Conservation (phyloP, 495 filamentous ascomycete species). For the Penicillium bialowiezense region DNA sequence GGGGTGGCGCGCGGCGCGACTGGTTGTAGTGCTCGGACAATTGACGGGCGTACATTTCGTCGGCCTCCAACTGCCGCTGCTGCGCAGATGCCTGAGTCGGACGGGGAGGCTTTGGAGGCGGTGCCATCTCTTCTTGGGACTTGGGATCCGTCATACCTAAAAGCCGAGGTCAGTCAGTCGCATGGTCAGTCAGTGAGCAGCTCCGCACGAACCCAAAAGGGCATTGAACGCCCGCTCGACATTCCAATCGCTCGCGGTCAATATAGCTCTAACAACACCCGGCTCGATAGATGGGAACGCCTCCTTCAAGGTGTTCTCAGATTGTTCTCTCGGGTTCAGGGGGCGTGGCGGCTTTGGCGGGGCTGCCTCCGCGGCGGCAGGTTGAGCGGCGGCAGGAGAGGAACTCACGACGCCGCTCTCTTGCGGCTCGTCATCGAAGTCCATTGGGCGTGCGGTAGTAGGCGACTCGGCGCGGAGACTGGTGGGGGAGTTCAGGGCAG, state of each 20-base stretch:
- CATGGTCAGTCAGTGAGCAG: neutral
- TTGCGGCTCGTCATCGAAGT: constrained; percentile 83
- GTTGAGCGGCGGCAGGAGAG: constrained; percentile 36
- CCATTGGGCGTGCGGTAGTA: constrained; percentile 75
- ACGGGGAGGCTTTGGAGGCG: constrained; percentile 71
- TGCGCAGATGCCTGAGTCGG: constrained; percentile 58
- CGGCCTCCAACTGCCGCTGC: constrained; percentile 78
- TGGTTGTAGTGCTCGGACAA: constrained; percentile 86
- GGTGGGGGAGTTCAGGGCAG: constrained; percentile 20
- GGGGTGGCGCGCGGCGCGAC: constrained; percentile 33
- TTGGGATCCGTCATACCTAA: constrained; percentile 91
- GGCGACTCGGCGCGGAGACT: constrained; percentile 68
- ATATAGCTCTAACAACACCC: constrained; percentile 80
- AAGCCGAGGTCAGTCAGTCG: constrained; percentile 4
- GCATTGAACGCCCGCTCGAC: constrained; percentile 97
- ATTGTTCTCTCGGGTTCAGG: constrained; percentile 73
- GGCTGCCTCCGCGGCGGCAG: constrained; percentile 25
- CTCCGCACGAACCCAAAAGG: constrained; percentile 63
- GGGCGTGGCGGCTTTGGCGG: constrained; percentile 90
- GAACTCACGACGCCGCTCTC: constrained; percentile 50
- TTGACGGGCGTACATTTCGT: constrained; percentile 91
- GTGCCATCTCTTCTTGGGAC: constrained; percentile 63
- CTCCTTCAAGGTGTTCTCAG: constrained; percentile 85
- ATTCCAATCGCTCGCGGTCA: constrained; percentile 79
- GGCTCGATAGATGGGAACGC: constrained; percentile 86